A percentile compares a stretch with the other conserved stretches of the same genome.
Conservation (phyloP, 306 rosid species). For the Aeschynomene evenia region DNA sequence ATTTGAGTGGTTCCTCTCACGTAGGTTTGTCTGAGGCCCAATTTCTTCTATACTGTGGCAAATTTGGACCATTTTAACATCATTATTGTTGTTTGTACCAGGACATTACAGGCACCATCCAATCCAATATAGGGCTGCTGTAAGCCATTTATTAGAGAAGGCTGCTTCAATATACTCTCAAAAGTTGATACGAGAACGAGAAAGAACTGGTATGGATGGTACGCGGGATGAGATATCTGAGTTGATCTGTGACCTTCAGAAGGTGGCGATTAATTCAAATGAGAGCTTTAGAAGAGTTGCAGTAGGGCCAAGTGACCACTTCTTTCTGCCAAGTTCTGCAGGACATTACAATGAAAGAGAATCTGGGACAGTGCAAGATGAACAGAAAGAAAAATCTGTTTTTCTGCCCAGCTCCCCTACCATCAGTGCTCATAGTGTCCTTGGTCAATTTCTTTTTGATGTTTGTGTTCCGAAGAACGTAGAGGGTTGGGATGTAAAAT, state of each 20-base stretch:
- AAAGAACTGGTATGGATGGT: constrained; percentile 47
- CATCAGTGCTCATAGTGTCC: constrained; percentile 68
- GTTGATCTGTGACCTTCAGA: constrained; percentile 51
- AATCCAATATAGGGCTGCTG: constrained; percentile 75
- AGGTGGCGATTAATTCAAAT: constrained; percentile 61
- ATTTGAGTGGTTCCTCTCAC: constrained; percentile 73
- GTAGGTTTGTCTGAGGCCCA: constrained; percentile 58
- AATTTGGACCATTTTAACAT: constrained; percentile 5
- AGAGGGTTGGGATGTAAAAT: constrained; percentile 70
- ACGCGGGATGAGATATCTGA: constrained; percentile 43
- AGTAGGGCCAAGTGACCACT: constrained; percentile 55
- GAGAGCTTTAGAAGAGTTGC: constrained; percentile 60
- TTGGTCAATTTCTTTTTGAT: constrained; percentile 81
- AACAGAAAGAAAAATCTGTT: constrained; percentile 49
- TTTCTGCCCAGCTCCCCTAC: constrained; percentile 48
- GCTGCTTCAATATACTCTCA: constrained; percentile 55
- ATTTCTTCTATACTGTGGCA: constrained; percentile 5
- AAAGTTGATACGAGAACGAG: constrained; percentile 48
- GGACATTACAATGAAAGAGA: constrained; percentile 48
- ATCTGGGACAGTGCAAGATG: constrained; percentile 47
- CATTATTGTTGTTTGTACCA: constrained; percentile 37
- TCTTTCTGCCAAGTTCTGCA: constrained; percentile 48
- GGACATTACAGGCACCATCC: constrained; percentile 75
- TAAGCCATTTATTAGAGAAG: constrained; percentile 67
- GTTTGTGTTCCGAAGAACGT: constrained; percentile 78